Evolutionary conservation across 2,329 filamentous ascomycete species (phyloP), one percentile per base, ranked within the genome.

Genomic region (Penicillium psychrosexuale): DNA sequence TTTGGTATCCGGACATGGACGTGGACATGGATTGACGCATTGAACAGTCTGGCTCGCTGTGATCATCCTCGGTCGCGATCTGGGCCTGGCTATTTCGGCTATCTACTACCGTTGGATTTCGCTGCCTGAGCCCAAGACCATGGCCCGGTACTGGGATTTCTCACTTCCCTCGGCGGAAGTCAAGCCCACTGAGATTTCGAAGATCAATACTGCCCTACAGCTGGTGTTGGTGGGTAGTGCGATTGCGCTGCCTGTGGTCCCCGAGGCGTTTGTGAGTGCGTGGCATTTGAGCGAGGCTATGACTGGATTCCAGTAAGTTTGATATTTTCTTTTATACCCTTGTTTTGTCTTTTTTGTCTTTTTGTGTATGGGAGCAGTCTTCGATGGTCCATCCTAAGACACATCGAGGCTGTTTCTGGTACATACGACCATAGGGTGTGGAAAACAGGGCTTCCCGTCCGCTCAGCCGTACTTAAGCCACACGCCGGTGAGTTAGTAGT

Each of bases 21-120:
- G n/a, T n/a, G n/a, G n/a, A n/a, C n/a, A 43, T 50, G 11, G 11
- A 33, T 44, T 56, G 28, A 60, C 34, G 13, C 11, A 8, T 33
- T 31, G 8, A 37, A 42, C 12, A 90, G 86, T 92, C 36, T 97
- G 92, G 84, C 81, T 97, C 3, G 92, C 92, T 2, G 82, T 82
- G n/a, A 85, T 97, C 47, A 96, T 99, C 58, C 83, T 99, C 3
- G 92, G 92, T 28, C 85, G 94, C 40, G 94, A 99, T 66, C 83
- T 89, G 39, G 90, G 87, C 19, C 82, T 99, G 5, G 91, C 83
- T 27, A 81, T 96, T 22, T 85, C 91, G 2, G 94, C 94, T 24
- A 86, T 99, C 63, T 97, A 97, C 78, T 97, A 94, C 74, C 88
- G 94, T 60, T 97, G 91, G 84, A 95, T 97, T 62, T 95, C 90